Evolutionary conservation across 2,329 filamentous ascomycete species (phyloP).

Genomic region (Trichoderma sp.): DNA sequence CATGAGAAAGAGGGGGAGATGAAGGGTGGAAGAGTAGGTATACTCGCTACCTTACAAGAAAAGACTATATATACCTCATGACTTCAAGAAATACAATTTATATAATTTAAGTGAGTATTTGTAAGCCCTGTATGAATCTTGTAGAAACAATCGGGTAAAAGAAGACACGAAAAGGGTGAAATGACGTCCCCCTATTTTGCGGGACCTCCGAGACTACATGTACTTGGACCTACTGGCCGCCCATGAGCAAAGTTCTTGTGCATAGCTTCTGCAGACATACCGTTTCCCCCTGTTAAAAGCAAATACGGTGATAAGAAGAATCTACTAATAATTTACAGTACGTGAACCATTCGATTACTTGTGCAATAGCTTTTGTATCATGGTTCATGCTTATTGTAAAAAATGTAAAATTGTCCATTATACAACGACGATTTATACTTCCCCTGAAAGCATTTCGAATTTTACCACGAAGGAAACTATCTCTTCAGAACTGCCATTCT

Average conservation of each 20-base stretch:
- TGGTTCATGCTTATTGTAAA: no score
- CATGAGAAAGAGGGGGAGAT: not conserved
- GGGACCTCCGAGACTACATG: not conserved
- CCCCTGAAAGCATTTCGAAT: not conserved
- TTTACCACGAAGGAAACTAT: not conserved
- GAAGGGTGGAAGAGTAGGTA: not conserved
- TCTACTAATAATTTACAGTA: not conserved
- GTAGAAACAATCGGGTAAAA: not conserved
- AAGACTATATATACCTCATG: not conserved
- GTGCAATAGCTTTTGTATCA: not conserved
- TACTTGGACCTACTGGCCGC: not conserved
- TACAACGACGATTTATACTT: not conserved
- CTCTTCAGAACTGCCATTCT: not conserved
- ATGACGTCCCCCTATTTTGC: not conserved
- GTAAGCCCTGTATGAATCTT: not conserved
- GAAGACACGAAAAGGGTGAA: not conserved
- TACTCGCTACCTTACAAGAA: not conserved
- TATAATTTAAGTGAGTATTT: not conserved
- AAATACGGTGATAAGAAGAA: not conserved
- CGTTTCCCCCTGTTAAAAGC: not conserved
- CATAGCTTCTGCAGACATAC: accelerated
- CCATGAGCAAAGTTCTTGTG: not conserved
- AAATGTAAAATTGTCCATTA: not conserved
- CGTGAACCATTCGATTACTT: not conserved
- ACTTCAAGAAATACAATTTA: not conserved